A percentile compares a stretch with the other conserved stretches of the same genome.
Evolutionary conservation across 371 early-diverging fungal genomes (phyloP).

Genomic region (Actinomortierella ambigua): DNA sequence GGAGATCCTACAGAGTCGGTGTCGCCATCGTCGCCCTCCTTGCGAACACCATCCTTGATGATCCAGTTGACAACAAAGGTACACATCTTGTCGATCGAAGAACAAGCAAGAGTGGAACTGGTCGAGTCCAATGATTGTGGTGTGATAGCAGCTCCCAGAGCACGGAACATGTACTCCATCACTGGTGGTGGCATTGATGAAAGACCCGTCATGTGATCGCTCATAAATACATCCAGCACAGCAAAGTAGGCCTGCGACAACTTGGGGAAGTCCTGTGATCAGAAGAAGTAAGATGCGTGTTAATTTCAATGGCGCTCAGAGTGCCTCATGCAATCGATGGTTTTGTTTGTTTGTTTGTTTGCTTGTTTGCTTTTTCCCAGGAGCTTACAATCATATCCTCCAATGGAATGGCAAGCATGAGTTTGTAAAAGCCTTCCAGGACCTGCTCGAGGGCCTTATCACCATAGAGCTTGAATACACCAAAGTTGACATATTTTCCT

Average conservation of each 20-base stretch:
- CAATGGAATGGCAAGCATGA: slow-evolving; percentile 75
- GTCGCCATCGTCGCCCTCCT: slow-evolving; percentile 7
- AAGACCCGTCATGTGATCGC: slow-evolving; percentile 68
- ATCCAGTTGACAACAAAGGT: slow-evolving; percentile 73
- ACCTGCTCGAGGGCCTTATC: slow-evolving; percentile 84
- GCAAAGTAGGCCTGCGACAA: slow-evolving; percentile 62
- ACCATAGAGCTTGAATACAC: slow-evolving; percentile 89
- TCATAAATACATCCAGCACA: slow-evolving; percentile 66
- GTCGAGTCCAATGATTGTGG: slow-evolving; percentile 52
- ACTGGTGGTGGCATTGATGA: slow-evolving; percentile 57
- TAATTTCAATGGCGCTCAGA: no score
- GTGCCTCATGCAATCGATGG: no score
- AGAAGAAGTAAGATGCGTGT: background rate
- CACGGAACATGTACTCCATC: slow-evolving; percentile 64
- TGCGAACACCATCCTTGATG: slow-evolving; percentile 48
- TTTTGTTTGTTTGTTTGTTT: no score
- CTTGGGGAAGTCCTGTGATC: slow-evolving; percentile 66
- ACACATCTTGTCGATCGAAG: slow-evolving; percentile 72
- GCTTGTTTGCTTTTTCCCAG: no score
- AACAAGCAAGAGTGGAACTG: slow-evolving; percentile 72
- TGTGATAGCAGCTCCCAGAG: slow-evolving; percentile 62
- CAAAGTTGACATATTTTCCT: slow-evolving; percentile 90
- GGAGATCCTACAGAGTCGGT: slow-evolving; percentile 4
- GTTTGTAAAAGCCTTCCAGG: slow-evolving; percentile 67
- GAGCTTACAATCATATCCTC: slow-evolving; percentile 72